phyloP scores from a whole-genome alignment of 2,329 filamentous ascomycete genomes.

The Xylariales sp. region DNA sequence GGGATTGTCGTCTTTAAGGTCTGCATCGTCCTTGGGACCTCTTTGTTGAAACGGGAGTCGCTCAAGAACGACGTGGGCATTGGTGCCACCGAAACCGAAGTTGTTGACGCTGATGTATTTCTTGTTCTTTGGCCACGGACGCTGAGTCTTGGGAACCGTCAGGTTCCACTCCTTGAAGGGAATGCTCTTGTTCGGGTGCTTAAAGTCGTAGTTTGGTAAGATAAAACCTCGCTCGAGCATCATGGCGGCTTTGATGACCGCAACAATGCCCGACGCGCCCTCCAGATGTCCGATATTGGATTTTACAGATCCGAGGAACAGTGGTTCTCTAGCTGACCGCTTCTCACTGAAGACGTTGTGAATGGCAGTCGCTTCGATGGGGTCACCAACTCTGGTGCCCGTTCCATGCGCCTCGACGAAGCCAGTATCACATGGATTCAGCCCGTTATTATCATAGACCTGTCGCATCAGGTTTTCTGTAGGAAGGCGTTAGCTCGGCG shows the following conservation, averaged over 20 bases:
- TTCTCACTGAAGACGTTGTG: slow-evolving; percentile 36
- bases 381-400: slow-evolving; percentile 51
- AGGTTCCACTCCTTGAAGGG: slow-evolving; percentile 46
- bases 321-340: slow-evolving; percentile 34
- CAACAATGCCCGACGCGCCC: slow-evolving; percentile 45
- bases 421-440: slow-evolving; percentile 32
- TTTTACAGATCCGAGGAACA: slow-evolving; percentile 45
- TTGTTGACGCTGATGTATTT: slow-evolving; percentile 37
- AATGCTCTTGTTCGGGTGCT: slow-evolving; percentile 43
- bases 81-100: slow-evolving; percentile 19
- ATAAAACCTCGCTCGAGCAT: slow-evolving; percentile 48
- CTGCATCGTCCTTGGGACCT: slow-evolving; percentile 26
- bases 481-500: slow-evolving; percentile 13
- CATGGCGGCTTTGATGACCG: slow-evolving; percentile 46
- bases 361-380: slow-evolving; percentile 48
- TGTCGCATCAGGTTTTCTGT: slow-evolving; percentile 37
- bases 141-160: slow-evolving; percentile 37
- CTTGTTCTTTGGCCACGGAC: slow-evolving; percentile 44
- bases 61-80: slow-evolving; percentile 17
- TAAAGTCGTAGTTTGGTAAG: slow-evolving; percentile 45
- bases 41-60: slow-evolving; percentile 29
- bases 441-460: slow-evolving; percentile 35
- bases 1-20: slow-evolving; percentile 25
- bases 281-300: slow-evolving; percentile 50
- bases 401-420: slow-evolving; percentile 53